Conservation (phyloP, 2,329 filamentous ascomycete species). For the Orbilia ellipsospora region DNA sequence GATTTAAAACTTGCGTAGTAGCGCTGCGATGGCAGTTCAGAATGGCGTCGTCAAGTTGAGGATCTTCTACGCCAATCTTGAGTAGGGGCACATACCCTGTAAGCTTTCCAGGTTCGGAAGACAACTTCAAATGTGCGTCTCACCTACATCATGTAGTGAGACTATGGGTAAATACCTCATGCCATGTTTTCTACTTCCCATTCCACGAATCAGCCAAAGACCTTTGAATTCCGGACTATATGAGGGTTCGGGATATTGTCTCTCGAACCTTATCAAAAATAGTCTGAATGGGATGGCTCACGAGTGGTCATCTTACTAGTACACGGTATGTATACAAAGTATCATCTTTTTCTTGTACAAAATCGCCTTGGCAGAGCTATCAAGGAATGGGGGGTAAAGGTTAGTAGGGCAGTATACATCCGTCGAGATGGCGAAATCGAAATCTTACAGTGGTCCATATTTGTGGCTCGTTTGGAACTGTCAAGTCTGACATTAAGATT, state of each 20-base stretch:
- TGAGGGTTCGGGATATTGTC: constrained; percentile 16
- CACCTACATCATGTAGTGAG: constrained; percentile 48
- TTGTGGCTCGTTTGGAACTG: constrained; percentile 25
- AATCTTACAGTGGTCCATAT: constrained; percentile 52
- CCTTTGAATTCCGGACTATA: constrained; percentile 25
- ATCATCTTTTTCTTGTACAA: constrained; percentile 40
- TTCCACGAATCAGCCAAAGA: constrained; percentile 46
- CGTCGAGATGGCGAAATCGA: background rate
- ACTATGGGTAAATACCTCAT: constrained; percentile 57
- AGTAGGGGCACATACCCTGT: constrained; percentile 31
- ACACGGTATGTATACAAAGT: constrained; percentile 52
- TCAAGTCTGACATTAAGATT: constrained; percentile 37
- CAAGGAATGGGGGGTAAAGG: background rate
- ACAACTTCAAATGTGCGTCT: constrained; percentile 29
- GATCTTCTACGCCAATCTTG: constrained; percentile 51
- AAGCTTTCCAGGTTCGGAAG: constrained; percentile 37
- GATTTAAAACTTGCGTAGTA: constrained; percentile 32
- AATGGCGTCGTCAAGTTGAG: constrained; percentile 51
- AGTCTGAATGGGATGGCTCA: constrained; percentile 26
- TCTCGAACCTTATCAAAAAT: constrained; percentile 26
- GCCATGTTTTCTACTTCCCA: constrained; percentile 60
- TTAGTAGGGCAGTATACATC: background rate
- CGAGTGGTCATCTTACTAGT: constrained; percentile 50
- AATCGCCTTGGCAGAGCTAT: constrained; percentile 50
- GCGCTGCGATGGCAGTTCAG: constrained; percentile 51